Evolutionary conservation across 1,284 basidiomycete species (phyloP).

Genomic region (Ceratobasidium sp.): DNA sequence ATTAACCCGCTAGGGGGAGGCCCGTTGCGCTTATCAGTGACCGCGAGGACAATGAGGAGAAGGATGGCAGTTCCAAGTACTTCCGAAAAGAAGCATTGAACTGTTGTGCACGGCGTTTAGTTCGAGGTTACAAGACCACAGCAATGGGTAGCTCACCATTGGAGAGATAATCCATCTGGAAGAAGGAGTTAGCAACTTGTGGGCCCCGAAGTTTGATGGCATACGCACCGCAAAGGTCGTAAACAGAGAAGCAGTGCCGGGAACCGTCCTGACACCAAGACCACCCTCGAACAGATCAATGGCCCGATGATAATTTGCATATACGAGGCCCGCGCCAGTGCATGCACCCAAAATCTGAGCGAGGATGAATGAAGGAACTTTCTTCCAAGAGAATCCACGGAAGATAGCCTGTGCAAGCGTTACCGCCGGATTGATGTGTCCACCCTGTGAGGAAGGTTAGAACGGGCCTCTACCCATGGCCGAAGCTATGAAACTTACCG

Average conservation of each 20-base stretch:
- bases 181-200: conserved; percentile 17
- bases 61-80: conserved; percentile 67
- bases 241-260: conserved; percentile 70
- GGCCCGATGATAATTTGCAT: conserved; percentile 76
- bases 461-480: too few relatives aligned
- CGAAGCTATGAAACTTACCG: conserved; percentile 46
- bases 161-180: conserved; percentile 42
- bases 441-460: conserved; percentile 53
- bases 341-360: conserved; percentile 75
- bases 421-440: conserved; percentile 79
- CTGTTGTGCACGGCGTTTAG: conserved; percentile 54
- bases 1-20: conserved; percentile 59
- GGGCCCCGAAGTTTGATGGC: background rate
- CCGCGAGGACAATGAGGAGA: conserved; percentile 56
- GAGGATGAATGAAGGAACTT: conserved; percentile 72
- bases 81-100: conserved; percentile 47
- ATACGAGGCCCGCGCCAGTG: conserved; percentile 69
- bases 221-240: conserved; percentile 68
- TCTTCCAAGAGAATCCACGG: conserved; percentile 77
- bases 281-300: conserved; percentile 74
- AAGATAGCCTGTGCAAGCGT: conserved; percentile 71
- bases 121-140: conserved; percentile 59
- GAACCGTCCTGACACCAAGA: conserved; percentile 62
- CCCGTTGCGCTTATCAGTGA: conserved; percentile 57
- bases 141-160: conserved; percentile 36